Evolutionary conservation across 352 stramenopile species (phyloP), one percentile per base, ranked within the genome.

Genomic region (Phytophthora hybrid): DNA sequence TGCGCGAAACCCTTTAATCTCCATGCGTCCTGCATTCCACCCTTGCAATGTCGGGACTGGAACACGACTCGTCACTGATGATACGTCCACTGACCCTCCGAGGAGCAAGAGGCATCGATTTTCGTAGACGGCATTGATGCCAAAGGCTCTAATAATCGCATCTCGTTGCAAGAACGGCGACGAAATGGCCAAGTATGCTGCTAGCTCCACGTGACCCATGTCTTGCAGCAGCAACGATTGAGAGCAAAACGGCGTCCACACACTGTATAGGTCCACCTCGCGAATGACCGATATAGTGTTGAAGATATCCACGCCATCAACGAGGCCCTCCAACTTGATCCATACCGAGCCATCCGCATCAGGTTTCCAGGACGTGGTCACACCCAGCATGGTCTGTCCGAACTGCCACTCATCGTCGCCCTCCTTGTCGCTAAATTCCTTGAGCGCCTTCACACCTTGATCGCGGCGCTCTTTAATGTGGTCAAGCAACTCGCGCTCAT

Each of bases 51-150:
- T 85, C 4, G 89, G 89, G 4, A 92, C 77, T 1, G 78, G 56
- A 7, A 93, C 54, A 14, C 71, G 69, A 4, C 41, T 69, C 6
- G 69, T 59, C 10, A 90, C 69, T 0, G 56, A 71, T 0, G 71
- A 74, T 19, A 81, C 78, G 26, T 88, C 76, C 16, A 89, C 81
- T 7, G 87, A 91, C 11, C 81, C 76, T 32, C 89, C 89, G 0
- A 94, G 59, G 21, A 96, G 70, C 41, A 96, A 58, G 19, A 96
- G 74, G 57, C 84, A 92, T 4, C 86, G 76, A 54, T 81, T 84
- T 71, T 96, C 89, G 61, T 94, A 96, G 57, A 83, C 86, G 5
- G 87, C 88, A 71, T 96, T 94, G 66, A 94, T 93, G 0, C 84
- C 89, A 18, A 91, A 92, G 1, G 85, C 89, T 39, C 85, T 76